Percentiles rank a stretch among this genome's conserved stretches.
Evolutionary conservation across 495 filamentous ascomycete species (phyloP).

Genomic region (Trypethelium eluteriae): DNA sequence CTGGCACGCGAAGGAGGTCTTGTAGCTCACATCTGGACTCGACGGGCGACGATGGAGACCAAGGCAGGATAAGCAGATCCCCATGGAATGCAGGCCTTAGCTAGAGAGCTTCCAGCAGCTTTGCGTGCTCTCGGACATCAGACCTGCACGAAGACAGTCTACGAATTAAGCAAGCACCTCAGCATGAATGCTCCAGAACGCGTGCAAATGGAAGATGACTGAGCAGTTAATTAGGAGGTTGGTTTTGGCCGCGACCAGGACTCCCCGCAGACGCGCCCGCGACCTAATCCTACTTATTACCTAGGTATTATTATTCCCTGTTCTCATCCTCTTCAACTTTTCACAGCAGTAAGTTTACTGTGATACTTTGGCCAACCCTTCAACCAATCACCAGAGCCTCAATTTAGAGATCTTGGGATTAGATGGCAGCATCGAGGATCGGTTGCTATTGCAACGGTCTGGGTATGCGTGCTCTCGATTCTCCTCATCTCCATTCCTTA

Average conservation of each 20-base stretch:
- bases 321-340: background rate
- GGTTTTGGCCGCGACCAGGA: background rate
- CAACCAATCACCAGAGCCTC: too few species aligned
- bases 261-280: background rate
- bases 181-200: background rate
- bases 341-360: background rate
- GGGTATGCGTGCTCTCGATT: background rate
- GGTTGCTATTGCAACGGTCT: background rate
- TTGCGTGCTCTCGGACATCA: background rate
- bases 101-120: background rate
- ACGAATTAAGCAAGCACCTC: too few species aligned
- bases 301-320: too few species aligned
- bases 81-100: constrained; percentile 25
- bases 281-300: background rate
- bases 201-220: background rate
- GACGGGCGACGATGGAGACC: constrained; percentile 32
- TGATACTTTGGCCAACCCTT: background rate
- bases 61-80: constrained; percentile 36
- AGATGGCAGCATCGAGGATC: background rate
- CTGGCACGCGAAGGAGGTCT: background rate
- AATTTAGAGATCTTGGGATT: background rate
- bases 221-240: background rate
- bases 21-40: constrained; percentile 29
- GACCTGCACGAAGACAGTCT: background rate
- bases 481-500: background rate